Evolutionary conservation across 2,329 filamentous ascomycete species (phyloP).

Genomic region (Cercospora janseana): DNA sequence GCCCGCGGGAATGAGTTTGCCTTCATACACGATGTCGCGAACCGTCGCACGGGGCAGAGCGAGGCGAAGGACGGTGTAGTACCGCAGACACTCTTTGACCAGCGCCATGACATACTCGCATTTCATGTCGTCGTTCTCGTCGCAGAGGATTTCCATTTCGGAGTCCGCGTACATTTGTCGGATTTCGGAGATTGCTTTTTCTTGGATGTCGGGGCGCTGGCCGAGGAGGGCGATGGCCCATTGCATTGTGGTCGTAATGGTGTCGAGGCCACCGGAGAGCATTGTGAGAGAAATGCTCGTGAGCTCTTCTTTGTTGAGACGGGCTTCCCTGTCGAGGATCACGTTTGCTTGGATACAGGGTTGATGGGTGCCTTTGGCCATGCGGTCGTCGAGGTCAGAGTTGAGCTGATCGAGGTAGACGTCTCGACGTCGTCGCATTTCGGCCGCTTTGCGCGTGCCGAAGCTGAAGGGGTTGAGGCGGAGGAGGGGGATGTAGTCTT

Average conservation of each 20-base stretch:
- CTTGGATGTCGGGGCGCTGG: slow-evolving; percentile 60
- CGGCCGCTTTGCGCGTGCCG: slow-evolving; percentile 58
- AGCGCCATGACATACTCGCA: slow-evolving; percentile 63
- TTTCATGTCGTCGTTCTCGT: slow-evolving; percentile 61
- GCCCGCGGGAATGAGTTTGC: slow-evolving; percentile 58
- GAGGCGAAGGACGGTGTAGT: slow-evolving; percentile 63
- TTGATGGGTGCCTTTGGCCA: slow-evolving; percentile 59
- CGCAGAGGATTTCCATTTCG: slow-evolving; percentile 56
- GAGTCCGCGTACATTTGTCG: slow-evolving; percentile 48
- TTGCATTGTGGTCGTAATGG: slow-evolving; percentile 63
- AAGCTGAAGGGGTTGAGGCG: slow-evolving; percentile 60
- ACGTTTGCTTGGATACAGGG: slow-evolving; percentile 68
- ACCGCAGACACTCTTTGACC: slow-evolving; percentile 61
- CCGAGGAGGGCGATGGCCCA: slow-evolving; percentile 64
- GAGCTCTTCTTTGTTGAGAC: slow-evolving; percentile 61
- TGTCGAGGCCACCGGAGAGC: slow-evolving; percentile 66
- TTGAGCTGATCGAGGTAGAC: slow-evolving; percentile 60
- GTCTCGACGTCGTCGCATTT: slow-evolving; percentile 60
- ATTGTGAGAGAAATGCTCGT: slow-evolving; percentile 67
- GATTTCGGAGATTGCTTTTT: slow-evolving; percentile 59
- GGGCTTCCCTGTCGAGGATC: slow-evolving; percentile 62
- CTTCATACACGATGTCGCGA: slow-evolving; percentile 59
- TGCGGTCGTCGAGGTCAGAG: slow-evolving; percentile 57
- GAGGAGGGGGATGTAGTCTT: slow-evolving; percentile 61
- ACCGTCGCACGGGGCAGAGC: slow-evolving; percentile 62